A percentile compares a stretch with the other conserved stretches of the same genome.
Evolutionary conservation across 2,329 filamentous ascomycete genomes (phyloP).

Genomic region (Dactylellina haptotyla): DNA sequence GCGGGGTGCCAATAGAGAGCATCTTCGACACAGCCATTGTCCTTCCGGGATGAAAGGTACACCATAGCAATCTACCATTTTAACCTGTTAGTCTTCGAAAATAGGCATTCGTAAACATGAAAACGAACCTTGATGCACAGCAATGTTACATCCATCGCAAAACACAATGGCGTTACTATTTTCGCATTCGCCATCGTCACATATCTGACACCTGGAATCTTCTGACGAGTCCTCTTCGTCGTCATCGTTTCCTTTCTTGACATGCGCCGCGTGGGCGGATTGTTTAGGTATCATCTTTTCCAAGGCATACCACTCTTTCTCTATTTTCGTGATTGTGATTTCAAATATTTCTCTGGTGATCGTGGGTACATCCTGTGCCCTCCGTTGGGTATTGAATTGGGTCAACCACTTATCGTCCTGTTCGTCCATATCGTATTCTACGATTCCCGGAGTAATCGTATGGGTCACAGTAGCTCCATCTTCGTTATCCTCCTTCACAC

Average conservation of each 20-base stretch:
- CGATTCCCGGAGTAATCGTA: slow-evolving; percentile 71
- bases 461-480: slow-evolving; percentile 28
- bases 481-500: slow-evolving; percentile 36
- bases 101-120: not conserved
- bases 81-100: not conserved
- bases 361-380: slow-evolving; percentile 76
- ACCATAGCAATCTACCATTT: slow-evolving; percentile 81
- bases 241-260: slow-evolving; percentile 61
- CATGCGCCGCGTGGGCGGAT: slow-evolving; percentile 91
- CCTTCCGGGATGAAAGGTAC: slow-evolving; percentile 98
- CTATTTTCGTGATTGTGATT: slow-evolving; percentile 97
- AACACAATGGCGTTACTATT: slow-evolving; percentile 99
- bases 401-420: slow-evolving; percentile 98
- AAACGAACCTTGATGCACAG: slow-evolving; percentile 77
- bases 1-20: slow-evolving; percentile 85
- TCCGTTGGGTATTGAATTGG: slow-evolving; percentile 80
- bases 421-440: slow-evolving; percentile 99
- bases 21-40: slow-evolving; percentile 97
- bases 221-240: slow-evolving; percentile 69
- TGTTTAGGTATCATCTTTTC: slow-evolving; percentile 97
- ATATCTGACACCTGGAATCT: slow-evolving; percentile 96
- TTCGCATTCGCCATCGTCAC: slow-evolving; percentile 98
- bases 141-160: slow-evolving; percentile 95
- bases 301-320: slow-evolving; percentile 96
- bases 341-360: slow-evolving; percentile 96